These are phyloP conservation scores for Plicaturopsis crispa DNA, from an alignment of 768 basidiomycete genomes.

Conservation along the genomic window DNA sequence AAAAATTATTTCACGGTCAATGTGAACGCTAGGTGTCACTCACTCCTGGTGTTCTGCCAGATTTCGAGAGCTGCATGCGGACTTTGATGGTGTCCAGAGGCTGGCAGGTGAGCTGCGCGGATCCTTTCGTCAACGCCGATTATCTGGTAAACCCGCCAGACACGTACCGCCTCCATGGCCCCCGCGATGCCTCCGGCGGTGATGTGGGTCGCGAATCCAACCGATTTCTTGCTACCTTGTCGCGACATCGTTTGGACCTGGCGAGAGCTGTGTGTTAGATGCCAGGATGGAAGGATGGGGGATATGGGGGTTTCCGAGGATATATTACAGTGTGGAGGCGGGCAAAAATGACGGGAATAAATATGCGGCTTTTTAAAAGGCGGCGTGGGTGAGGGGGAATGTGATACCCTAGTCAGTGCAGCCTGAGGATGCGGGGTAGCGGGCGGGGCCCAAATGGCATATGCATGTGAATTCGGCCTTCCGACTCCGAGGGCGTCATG, in stretches of 20 bases:
- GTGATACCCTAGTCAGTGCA: no score
- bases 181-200: constrained; percentile 94
- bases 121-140: neutral
- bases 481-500: no score
- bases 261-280: no score
- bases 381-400: no score
- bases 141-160: neutral
- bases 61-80: constrained; percentile 96
- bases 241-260: constrained; percentile 52
- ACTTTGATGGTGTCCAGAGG: constrained; percentile 99
- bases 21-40: constrained; percentile 22
- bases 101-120: constrained; percentile 65
- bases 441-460: no score
- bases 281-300: no score
- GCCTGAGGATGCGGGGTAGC: no score
- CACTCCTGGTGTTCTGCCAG: constrained; percentile 76
- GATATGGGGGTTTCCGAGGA: no score
- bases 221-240: constrained; percentile 60
- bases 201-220: constrained; percentile 84
- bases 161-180: constrained; percentile 83
- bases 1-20: constrained; percentile 1
- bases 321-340: no score
- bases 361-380: no score
- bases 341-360: no score
- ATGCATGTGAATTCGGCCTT: no score